These are phyloP conservation scores for Tulasnella calospora DNA, from an alignment of 768 basidiomycete species.

Conservation along the genomic window DNA sequence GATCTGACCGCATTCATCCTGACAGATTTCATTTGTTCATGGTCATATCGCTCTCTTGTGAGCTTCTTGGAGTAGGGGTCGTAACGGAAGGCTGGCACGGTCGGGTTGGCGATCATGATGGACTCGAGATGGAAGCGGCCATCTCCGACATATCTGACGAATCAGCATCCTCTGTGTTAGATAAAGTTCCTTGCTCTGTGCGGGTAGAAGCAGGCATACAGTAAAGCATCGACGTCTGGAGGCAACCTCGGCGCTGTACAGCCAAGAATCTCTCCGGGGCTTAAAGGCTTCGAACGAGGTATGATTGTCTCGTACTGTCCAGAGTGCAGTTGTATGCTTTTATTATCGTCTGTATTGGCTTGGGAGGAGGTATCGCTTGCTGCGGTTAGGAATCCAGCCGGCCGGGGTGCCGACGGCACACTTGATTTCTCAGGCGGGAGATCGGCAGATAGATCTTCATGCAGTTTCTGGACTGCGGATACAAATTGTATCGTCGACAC, in stretches of 20 bases:
- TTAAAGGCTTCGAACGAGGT: constrained; percentile 84
- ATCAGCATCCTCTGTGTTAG: not conserved
- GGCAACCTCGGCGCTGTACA: constrained; percentile 85
- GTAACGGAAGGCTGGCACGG: constrained; percentile 91
- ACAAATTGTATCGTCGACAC: constrained; percentile 99
- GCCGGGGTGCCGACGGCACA: not conserved
- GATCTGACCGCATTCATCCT: constrained; percentile 69
- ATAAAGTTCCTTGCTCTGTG: not conserved
- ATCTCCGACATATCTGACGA: constrained; percentile 83
- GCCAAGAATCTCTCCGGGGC: constrained; percentile 93
- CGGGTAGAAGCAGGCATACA: constrained; percentile 51
- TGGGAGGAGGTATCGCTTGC: not conserved
- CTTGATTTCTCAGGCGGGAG: not conserved
- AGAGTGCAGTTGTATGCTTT: not conserved
- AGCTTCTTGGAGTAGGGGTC: constrained; percentile 98
- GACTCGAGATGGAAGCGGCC: constrained; percentile 97
- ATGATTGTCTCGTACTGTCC: constrained; percentile 62
- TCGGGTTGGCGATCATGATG: constrained; percentile 99
- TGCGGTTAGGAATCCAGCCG: not conserved
- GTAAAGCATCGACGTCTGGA: constrained; percentile 73
- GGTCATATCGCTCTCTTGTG: constrained; percentile 86
- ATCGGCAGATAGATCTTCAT: constrained; percentile 58
- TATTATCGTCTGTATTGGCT: not conserved
- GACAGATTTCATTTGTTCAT: constrained; percentile 74
- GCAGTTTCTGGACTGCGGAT: constrained; percentile 80